phyloP scores from a whole-genome alignment of 2,329 filamentous ascomycete genomes.

The Colletotrichum melonis region DNA sequence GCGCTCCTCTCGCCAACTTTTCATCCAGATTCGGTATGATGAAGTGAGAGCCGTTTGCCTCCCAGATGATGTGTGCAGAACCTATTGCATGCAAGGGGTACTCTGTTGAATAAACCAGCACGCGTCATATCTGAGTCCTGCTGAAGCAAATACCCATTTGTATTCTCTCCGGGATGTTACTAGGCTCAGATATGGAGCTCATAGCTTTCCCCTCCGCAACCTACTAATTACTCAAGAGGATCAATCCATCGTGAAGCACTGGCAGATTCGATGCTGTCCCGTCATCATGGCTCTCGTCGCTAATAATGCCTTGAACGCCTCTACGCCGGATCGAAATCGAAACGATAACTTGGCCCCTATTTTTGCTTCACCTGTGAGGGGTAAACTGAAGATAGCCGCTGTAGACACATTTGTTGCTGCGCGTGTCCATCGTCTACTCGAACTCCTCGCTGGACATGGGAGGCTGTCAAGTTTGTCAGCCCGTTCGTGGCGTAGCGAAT shows the following conservation, averaged over 20 bases:
- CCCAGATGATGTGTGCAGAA: background rate
- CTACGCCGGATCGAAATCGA: slow-evolving; percentile 24
- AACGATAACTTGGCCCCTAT: background rate
- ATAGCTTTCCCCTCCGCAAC: background rate
- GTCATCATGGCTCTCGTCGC: slow-evolving; percentile 8
- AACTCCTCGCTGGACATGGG: slow-evolving; percentile 60
- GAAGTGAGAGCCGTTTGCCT: slow-evolving; percentile 45
- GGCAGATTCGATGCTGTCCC: slow-evolving; percentile 4
- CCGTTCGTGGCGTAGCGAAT: slow-evolving; percentile 1
- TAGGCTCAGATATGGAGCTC: background rate
- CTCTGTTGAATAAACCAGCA: background rate
- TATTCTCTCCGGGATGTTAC: slow-evolving; percentile 10
- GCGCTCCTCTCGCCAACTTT: slow-evolving; percentile 76
- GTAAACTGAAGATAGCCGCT: background rate
- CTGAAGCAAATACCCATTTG: slow-evolving; percentile 6
- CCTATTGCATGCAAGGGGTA: background rate
- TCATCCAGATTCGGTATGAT: slow-evolving; percentile 81
- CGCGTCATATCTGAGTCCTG: background rate
- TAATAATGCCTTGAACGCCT: slow-evolving; percentile 22
- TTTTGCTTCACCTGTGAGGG: background rate
- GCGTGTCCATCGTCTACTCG: slow-evolving; percentile 44
- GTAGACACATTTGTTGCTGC: background rate
- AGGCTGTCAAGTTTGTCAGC: slow-evolving; percentile 44
- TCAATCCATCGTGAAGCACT: background rate
- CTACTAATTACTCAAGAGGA: background rate